These are phyloP conservation scores for Talinum fruticosum DNA, from an alignment of 148 eudicot genomes.

Conservation along the genomic window DNA sequence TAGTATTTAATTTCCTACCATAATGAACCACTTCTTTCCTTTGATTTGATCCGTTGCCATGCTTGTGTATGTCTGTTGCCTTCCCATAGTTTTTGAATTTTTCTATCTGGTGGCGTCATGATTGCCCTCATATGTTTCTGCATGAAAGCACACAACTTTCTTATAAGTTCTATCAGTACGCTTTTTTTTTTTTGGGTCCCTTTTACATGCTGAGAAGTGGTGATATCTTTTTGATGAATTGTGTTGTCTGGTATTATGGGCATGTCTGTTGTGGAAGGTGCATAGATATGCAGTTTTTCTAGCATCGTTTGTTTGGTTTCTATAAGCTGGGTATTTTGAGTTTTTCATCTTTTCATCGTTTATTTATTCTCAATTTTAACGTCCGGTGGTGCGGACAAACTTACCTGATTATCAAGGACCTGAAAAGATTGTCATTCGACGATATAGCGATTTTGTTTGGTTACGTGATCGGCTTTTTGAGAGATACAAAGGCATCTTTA, in stretches of 20 bases:
- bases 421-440: conserved; percentile 93
- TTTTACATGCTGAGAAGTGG: not conserved
- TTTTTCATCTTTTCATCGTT: not conserved
- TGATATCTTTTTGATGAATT: not conserved
- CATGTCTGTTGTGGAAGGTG: not conserved
- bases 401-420: conserved; percentile 87
- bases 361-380: not conserved
- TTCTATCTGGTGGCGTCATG: not conserved
- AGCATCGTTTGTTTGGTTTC: not conserved
- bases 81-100: not conserved
- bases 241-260: not conserved
- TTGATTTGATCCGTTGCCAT: not conserved
- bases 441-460: conserved; percentile 96
- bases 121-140: not conserved
- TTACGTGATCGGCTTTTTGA: conserved; percentile 93
- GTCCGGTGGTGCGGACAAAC: conserved; percentile 67
- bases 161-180: not conserved
- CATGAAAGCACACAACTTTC: not conserved
- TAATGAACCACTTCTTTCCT: not conserved
- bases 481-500: conserved; percentile 88
- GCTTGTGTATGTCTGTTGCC: not conserved
- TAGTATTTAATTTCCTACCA: not conserved
- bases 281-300: not conserved
- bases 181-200: too few relatives aligned
- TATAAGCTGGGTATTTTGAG: not conserved